A percentile compares a stretch with the other conserved stretches of the same genome.
phyloP scores from a whole-genome alignment of 352 stramenopile genomes.

The Elongisporangium senticosum region DNA sequence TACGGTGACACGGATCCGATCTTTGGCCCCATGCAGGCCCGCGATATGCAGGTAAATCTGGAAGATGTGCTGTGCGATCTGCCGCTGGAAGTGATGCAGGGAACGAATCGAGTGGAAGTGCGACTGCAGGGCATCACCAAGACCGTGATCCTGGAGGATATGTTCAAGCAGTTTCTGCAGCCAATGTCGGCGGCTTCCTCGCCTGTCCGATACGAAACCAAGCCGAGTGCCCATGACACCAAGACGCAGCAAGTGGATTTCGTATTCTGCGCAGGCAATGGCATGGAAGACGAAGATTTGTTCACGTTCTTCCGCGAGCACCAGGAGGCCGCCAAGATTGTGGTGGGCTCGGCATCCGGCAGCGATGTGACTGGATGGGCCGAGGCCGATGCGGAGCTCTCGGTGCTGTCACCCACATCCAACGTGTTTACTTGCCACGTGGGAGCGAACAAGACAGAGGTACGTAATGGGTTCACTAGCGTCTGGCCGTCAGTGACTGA shows the following conservation, averaged over 20 bases:
- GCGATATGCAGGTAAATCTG: conserved; percentile 85
- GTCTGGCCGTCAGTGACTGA: neutral
- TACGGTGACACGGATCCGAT: conserved; percentile 72
- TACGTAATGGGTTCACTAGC: conserved; percentile 9
- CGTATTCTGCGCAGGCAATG: conserved; percentile 81
- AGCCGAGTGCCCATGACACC: conserved; percentile 1
- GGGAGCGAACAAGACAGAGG: conserved; percentile 65
- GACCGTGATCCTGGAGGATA: conserved; percentile 54
- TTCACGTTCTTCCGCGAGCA: conserved; percentile 83
- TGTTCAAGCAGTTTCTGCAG: conserved; percentile 36
- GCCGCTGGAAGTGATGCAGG: conserved; percentile 75
- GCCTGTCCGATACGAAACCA: conserved; percentile 1
- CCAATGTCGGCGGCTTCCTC: conserved; percentile 16
- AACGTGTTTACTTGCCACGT: conserved; percentile 74
- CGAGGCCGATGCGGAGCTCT: neutral
- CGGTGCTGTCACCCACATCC: conserved; percentile 8
- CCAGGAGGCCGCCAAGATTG: conserved; percentile 23
- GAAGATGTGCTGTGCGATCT: conserved; percentile 83
- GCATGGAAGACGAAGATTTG: conserved; percentile 80
- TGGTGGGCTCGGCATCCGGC: neutral
- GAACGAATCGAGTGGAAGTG: conserved; percentile 72
- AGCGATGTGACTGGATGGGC: neutral
- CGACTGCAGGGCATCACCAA: conserved; percentile 63
- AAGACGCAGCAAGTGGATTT: conserved; percentile 57
- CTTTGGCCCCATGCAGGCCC: conserved; percentile 77